Percentiles rank a stretch among this genome's conserved stretches.
phyloP scores from a whole-genome alignment of 192 early-diverging fungal species.

The Entomortierella chlamydospora region DNA sequence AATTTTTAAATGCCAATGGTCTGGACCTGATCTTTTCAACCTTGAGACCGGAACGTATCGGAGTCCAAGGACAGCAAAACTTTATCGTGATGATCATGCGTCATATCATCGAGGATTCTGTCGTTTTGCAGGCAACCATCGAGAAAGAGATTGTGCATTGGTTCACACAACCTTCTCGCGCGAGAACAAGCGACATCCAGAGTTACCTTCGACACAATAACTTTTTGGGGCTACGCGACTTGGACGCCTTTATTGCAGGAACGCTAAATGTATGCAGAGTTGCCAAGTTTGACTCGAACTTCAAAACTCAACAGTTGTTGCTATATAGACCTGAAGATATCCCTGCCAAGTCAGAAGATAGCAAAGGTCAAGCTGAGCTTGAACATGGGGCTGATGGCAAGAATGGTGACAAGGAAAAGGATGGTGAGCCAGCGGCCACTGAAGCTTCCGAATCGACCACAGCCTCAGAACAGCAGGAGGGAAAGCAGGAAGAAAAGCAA shows the following conservation, averaged over 20 bases:
- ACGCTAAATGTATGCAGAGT: conserved; percentile 72
- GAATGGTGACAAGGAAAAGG: conserved; percentile 26
- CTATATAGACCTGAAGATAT: conserved; percentile 51
- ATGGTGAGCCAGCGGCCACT: neutral
- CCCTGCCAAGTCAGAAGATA: conserved; percentile 3
- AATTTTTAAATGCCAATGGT: conserved; percentile 78
- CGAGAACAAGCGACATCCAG: conserved; percentile 73
- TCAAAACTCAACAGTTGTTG: conserved; percentile 70
- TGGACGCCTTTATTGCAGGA: conserved; percentile 74
- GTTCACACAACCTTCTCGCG: conserved; percentile 75
- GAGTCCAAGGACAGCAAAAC: conserved; percentile 82
- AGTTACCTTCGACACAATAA: conserved; percentile 76
- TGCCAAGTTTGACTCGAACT: conserved; percentile 71
- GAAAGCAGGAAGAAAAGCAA: no score
- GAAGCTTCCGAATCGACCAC: neutral
- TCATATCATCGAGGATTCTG: conserved; percentile 83
- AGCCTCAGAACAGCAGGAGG: neutral
- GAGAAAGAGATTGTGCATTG: conserved; percentile 80
- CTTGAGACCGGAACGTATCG: conserved; percentile 67
- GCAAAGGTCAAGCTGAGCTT: conserved; percentile 32
- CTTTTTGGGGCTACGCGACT: conserved; percentile 75
- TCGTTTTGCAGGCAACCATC: conserved; percentile 74
- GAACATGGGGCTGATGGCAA: conserved; percentile 40
- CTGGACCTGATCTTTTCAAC: conserved; percentile 73
- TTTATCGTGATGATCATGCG: conserved; percentile 89